phyloP scores from a whole-genome alignment of 2,329 filamentous ascomycete species.

The Didymella sp. region DNA sequence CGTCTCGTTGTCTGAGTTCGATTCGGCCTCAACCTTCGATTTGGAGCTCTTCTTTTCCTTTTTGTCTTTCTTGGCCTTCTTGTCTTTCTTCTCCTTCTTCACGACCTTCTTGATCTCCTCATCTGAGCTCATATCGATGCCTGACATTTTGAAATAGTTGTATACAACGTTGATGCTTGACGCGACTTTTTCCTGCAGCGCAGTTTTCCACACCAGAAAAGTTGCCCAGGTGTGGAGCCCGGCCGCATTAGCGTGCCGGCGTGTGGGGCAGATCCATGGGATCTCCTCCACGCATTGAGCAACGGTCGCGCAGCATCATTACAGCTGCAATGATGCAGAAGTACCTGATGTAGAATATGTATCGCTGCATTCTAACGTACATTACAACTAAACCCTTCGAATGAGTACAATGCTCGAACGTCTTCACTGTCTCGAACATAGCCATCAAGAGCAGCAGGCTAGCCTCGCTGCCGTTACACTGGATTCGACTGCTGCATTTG shows the following conservation, averaged over 20 bases:
- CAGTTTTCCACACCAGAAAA: constrained; percentile 19
- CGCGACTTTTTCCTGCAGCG: constrained; percentile 15
- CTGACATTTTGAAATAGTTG: constrained; percentile 13
- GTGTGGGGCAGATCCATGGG: constrained; percentile 12
- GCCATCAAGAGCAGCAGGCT: background rate
- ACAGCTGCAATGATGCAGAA: background rate
- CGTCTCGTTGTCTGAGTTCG: constrained; percentile 24
- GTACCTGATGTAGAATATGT: background rate
- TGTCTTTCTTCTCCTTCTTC: constrained; percentile 36
- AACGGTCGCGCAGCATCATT: constrained; percentile 3
- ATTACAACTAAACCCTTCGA: background rate
- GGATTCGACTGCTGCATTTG: background rate
- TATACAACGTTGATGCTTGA: background rate
- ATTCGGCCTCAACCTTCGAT: constrained; percentile 24
- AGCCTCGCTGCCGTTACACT: background rate
- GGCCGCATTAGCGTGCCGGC: constrained; percentile 15
- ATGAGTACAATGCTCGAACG: background rate
- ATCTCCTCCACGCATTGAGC: constrained; percentile 1
- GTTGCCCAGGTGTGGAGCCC: constrained; percentile 5
- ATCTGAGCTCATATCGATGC: constrained; percentile 17
- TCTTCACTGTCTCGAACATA: background rate
- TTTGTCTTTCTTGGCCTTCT: constrained; percentile 32
- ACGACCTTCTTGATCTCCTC: constrained; percentile 17
- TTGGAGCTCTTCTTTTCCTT: constrained; percentile 38
- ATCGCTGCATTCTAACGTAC: background rate